These are phyloP conservation scores for Vigna trinervia DNA, from an alignment of 306 rosid genomes.

Conservation along the genomic window DNA sequence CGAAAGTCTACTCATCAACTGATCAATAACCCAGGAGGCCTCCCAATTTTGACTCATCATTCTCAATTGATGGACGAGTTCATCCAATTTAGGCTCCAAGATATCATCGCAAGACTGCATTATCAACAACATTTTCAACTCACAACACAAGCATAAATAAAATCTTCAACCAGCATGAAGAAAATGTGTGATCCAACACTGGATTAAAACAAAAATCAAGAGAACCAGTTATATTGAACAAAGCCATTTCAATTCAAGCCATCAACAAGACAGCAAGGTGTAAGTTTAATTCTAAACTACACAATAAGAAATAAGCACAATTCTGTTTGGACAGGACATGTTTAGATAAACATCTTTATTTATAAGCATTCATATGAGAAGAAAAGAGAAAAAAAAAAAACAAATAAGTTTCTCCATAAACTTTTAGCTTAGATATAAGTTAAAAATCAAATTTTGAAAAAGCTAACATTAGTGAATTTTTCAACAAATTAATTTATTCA, in stretches of 20 bases:
- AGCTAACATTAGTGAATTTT: neutral
- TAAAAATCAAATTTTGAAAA: neutral
- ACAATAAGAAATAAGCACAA: neutral
- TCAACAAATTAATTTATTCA: neutral
- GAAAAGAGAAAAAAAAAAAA: neutral
- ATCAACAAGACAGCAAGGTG: neutral
- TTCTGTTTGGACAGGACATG: neutral
- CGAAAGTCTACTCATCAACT: constrained; percentile 68
- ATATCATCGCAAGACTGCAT: constrained; percentile 83
- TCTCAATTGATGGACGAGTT: constrained; percentile 74
- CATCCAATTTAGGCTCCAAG: constrained; percentile 89
- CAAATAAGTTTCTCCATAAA: neutral
- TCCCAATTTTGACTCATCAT: constrained; percentile 54
- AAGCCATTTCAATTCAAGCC: neutral
- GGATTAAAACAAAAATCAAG: neutral
- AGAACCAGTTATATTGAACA: neutral
- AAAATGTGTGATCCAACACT: neutral
- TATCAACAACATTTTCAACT: constrained; percentile 17
- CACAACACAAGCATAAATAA: constrained; percentile 6
- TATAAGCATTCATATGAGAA: neutral
- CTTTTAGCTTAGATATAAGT: neutral
- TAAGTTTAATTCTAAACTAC: neutral
- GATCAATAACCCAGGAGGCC: constrained; percentile 70
- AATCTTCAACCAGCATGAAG: neutral
- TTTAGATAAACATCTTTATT: neutral